Evolutionary conservation across 2,329 filamentous ascomycete genomes (phyloP), one percentile per base, ranked within the genome.

Genomic region (Aspergillus sclerotialis): DNA sequence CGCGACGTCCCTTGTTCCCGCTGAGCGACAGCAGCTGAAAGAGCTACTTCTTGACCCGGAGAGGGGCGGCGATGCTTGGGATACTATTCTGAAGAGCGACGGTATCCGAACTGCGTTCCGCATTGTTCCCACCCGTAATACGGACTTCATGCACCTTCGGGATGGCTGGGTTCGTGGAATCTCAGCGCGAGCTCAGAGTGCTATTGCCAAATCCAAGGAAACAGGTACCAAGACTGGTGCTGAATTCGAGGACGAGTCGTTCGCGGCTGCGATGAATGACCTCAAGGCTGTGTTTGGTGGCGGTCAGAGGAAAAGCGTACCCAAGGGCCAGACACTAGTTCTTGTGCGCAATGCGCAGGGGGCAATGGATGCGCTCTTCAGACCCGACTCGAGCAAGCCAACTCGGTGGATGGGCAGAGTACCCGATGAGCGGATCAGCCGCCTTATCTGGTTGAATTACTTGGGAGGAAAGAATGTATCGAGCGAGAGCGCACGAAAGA

Each of bases 151-250:
- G 45, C 92, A 98, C 60, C 63, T 98, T 42, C 78, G 90, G 26
- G 92, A 98, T 55, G 92, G 85, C 1, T 93, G 89, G 68, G 85
- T 95, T 39, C 77, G 88, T 5, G 84, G 85, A 14, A 82, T 98
- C 44, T 84, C 84, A 35, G 81, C 76, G 7, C 78, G 83, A 21
- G 81, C 82, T 2, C 72, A 80, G 43, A 69, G 71, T 14, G 68
- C 69, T 1, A 69, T 73, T 25, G 67, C 73, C 26, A 63, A 66
- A 33, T 60, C 61, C 6, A 55, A 60, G 2, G 62, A 67, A 37
- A 51, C 56, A 8, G 34, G 36, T 9, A 23, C 39, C 19, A 31
- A 39, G 14, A 23, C 31, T 28, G 27, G 26, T 2, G 42, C 52
- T 30, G 69, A 76, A 40, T 78, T 77, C 56, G 70, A 75, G 15